Evolutionary conservation across 306 rosid species (phyloP).

Genomic region (Calophaca sinica): DNA sequence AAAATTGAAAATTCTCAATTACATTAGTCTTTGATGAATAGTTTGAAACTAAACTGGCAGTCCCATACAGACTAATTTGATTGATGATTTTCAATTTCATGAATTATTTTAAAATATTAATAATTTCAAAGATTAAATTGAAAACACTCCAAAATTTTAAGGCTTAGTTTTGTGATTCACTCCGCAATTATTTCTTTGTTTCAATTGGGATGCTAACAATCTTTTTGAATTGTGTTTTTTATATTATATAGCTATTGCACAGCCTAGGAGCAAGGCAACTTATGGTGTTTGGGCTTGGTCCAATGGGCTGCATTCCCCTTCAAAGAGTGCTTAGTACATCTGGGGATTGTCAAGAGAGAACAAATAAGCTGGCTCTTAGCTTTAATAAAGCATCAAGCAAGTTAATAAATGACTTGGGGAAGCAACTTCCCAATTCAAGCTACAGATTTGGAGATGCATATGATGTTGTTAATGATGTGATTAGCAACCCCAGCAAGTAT

Average conservation of each 20-base stretch:
- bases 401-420: slow-evolving; percentile 56
- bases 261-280: slow-evolving; percentile 78
- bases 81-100: background rate
- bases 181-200: background rate
- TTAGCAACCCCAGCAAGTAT: slow-evolving; percentile 63
- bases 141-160: no score
- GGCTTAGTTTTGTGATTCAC: background rate
- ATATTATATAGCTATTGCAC: slow-evolving; percentile 57
- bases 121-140: background rate
- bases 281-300: slow-evolving; percentile 91
- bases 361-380: slow-evolving; percentile 82
- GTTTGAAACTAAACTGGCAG: no score
- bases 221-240: background rate
- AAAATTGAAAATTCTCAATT: background rate
- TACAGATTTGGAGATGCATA: slow-evolving; percentile 84
- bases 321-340: slow-evolving; percentile 81
- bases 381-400: slow-evolving; percentile 72
- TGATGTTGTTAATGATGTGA: slow-evolving; percentile 76
- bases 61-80: background rate
- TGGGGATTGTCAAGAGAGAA: slow-evolving; percentile 65
- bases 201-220: background rate
- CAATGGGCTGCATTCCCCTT: slow-evolving; percentile 94
- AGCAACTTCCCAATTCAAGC: slow-evolving; percentile 72
- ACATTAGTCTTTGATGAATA: background rate
- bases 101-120: no score